A percentile compares a stretch with the other conserved stretches of the same genome.
These are phyloP conservation scores for Thamnidium elegans DNA, from an alignment of 192 early-diverging fungal genomes.

Conservation along the genomic window DNA sequence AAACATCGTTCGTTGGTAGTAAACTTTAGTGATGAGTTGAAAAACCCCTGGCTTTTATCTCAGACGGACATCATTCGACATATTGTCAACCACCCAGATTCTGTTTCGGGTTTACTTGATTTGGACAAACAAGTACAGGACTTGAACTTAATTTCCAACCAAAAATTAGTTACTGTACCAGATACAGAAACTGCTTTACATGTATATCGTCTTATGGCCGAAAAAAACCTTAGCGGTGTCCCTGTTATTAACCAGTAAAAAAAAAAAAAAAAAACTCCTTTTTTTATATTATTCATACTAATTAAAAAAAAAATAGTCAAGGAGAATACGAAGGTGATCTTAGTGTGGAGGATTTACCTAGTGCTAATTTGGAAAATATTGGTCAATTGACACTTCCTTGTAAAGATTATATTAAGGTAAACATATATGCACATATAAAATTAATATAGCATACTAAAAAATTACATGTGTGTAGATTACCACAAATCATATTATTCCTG, in stretches of 20 bases:
- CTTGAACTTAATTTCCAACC: conserved; percentile 24
- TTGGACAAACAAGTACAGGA: conserved; percentile 37
- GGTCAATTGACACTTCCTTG: conserved; percentile 42
- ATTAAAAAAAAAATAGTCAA: neutral
- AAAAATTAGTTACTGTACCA: conserved; percentile 37
- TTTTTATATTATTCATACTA: neutral
- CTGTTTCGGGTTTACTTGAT: conserved; percentile 31
- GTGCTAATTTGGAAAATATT: conserved; percentile 43
- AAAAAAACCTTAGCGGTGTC: conserved; percentile 49
- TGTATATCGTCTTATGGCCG: conserved; percentile 52
- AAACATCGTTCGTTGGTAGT: conserved; percentile 60
- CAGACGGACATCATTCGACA: conserved; percentile 62
- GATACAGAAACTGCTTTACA: conserved; percentile 45
- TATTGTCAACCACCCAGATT: conserved; percentile 41
- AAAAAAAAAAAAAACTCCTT: neutral
- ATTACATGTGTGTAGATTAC: conserved; percentile 3
- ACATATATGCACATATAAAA: neutral
- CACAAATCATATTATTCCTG: conserved; percentile 4
- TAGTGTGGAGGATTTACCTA: conserved; percentile 50
- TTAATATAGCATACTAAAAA: neutral
- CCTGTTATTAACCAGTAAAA: conserved; percentile 45
- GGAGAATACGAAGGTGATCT: conserved; percentile 45
- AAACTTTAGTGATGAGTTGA: conserved; percentile 35
- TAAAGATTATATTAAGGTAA: conserved; percentile 52
- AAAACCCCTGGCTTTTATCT: conserved; percentile 48